Evolutionary conservation across 768 basidiomycete species (phyloP).

Genomic region (Amanita subjunquillea): DNA sequence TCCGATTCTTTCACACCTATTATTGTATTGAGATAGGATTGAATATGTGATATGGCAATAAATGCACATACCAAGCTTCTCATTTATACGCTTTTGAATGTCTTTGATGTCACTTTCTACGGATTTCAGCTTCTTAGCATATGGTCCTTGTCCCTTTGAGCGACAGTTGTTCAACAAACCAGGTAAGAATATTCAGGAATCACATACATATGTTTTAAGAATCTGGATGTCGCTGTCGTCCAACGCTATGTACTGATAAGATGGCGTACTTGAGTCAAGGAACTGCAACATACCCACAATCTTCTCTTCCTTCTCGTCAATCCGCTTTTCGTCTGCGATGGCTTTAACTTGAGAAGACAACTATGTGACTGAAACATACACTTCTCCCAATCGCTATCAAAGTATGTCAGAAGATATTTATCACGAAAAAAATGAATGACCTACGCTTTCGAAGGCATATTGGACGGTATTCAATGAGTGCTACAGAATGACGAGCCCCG

Average conservation of each 20-base stretch:
- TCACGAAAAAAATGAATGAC: conserved; percentile 20
- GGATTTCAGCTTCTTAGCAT: conserved; percentile 79
- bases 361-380: conserved; percentile 39
- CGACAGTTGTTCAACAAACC: neutral
- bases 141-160: conserved; percentile 92
- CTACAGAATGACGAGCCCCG: conserved; percentile 4
- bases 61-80: conserved; percentile 71
- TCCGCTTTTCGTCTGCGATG: conserved; percentile 68
- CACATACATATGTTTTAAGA: conserved; percentile 88
- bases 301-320: conserved; percentile 89
- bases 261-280: conserved; percentile 7
- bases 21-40: conserved; percentile 5
- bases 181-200: neutral
- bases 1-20: conserved; percentile 95
- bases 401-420: conserved; percentile 7
- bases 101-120: conserved; percentile 91
- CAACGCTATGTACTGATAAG: conserved; percentile 43
- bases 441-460: conserved; percentile 94
- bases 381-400: conserved; percentile 92
- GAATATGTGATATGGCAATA: neutral
- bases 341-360: neutral
- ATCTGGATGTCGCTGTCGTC: conserved; percentile 99
- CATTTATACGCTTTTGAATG: conserved; percentile 94
- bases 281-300: conserved; percentile 54
- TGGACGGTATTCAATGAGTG: conserved; percentile 16